Evolutionary conservation across 2,329 filamentous ascomycete genomes (phyloP).

Genomic region (Ophiostoma quercus): DNA sequence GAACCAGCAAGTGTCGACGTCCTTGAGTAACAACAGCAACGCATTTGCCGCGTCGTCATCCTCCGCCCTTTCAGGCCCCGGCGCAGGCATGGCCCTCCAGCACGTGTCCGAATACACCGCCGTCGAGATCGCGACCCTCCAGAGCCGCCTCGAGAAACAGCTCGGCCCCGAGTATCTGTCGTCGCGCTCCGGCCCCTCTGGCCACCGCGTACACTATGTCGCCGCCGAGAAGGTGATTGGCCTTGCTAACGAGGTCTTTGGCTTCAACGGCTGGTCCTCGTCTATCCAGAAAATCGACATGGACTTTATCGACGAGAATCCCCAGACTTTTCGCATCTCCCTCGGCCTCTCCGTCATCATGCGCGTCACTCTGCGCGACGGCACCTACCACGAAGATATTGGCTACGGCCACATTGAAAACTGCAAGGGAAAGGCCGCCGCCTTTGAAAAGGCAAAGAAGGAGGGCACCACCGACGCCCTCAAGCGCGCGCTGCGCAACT

Average conservation of each 20-base stretch:
- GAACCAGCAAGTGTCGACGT: slow-evolving; percentile 15
- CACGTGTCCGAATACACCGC: slow-evolving; percentile 74
- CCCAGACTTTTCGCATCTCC: slow-evolving; percentile 70
- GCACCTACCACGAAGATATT: slow-evolving; percentile 96
- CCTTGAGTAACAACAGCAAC: background rate
- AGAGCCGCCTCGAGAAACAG: slow-evolving; percentile 82
- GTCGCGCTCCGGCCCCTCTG: slow-evolving; percentile 72
- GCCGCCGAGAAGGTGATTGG: slow-evolving; percentile 96
- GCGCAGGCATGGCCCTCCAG: slow-evolving; percentile 10
- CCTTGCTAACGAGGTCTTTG: slow-evolving; percentile 90
- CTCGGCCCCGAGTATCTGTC: slow-evolving; percentile 96
- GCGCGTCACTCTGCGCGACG: slow-evolving; percentile 82
- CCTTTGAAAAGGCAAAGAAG: slow-evolving; percentile 98
- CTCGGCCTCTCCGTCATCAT: slow-evolving; percentile 87
- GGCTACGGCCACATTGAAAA: slow-evolving; percentile 97
- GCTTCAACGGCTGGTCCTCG: slow-evolving; percentile 96
- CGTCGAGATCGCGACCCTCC: slow-evolving; percentile 81
- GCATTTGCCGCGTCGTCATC: background rate
- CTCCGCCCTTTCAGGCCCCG: background rate
- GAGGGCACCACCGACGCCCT: slow-evolving; percentile 92
- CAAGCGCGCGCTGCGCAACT: slow-evolving; percentile 83
- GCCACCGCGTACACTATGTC: slow-evolving; percentile 85
- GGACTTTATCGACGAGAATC: slow-evolving; percentile 88
- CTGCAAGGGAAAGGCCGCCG: slow-evolving; percentile 86
- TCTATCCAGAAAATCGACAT: slow-evolving; percentile 92